Evolutionary conservation across 2,329 filamentous ascomycete species (phyloP).

Genomic region (Aureobasidium sp.): DNA sequence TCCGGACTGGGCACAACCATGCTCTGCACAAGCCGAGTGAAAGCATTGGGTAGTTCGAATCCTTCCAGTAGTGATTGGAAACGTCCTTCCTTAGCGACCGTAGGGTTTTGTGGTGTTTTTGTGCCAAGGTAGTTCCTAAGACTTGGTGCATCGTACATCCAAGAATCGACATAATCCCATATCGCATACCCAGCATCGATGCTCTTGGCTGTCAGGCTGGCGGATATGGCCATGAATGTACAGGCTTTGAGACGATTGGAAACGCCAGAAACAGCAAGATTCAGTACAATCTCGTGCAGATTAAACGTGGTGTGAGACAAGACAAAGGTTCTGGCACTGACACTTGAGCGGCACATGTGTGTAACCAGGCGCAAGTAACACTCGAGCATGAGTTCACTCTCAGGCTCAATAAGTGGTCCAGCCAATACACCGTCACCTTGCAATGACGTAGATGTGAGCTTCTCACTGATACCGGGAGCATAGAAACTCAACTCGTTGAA

Average conservation of each 20-base stretch:
- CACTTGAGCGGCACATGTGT: slow-evolving; percentile 69
- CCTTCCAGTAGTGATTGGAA: slow-evolving; percentile 64
- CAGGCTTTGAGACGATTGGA: slow-evolving; percentile 71
- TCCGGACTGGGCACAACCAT: slow-evolving; percentile 59
- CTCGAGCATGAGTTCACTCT: slow-evolving; percentile 93
- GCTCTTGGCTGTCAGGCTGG: slow-evolving; percentile 67
- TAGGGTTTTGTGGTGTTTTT: slow-evolving; percentile 6
- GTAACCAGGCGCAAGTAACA: slow-evolving; percentile 84
- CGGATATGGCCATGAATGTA: slow-evolving; percentile 68
- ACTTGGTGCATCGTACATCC: slow-evolving; percentile 51
- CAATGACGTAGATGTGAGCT: slow-evolving; percentile 44
- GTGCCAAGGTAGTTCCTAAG: slow-evolving; percentile 4
- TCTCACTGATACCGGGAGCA: slow-evolving; percentile 67
- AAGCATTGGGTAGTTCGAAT: slow-evolving; percentile 78
- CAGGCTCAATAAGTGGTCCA: slow-evolving; percentile 65
- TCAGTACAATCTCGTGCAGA: slow-evolving; percentile 65
- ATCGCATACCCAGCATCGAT: slow-evolving; percentile 58
- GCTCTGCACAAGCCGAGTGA: slow-evolving; percentile 66
- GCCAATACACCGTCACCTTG: slow-evolving; percentile 21
- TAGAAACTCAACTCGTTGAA: slow-evolving; percentile 85
- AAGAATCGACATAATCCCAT: slow-evolving; percentile 74
- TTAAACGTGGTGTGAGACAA: slow-evolving; percentile 58
- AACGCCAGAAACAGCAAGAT: slow-evolving; percentile 62
- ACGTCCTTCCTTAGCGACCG: slow-evolving; percentile 3
- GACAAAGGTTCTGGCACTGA: slow-evolving; percentile 63